Evolutionary conservation across 2,329 filamentous ascomycete species (phyloP).

Genomic region (Fusarium abutilonis): DNA sequence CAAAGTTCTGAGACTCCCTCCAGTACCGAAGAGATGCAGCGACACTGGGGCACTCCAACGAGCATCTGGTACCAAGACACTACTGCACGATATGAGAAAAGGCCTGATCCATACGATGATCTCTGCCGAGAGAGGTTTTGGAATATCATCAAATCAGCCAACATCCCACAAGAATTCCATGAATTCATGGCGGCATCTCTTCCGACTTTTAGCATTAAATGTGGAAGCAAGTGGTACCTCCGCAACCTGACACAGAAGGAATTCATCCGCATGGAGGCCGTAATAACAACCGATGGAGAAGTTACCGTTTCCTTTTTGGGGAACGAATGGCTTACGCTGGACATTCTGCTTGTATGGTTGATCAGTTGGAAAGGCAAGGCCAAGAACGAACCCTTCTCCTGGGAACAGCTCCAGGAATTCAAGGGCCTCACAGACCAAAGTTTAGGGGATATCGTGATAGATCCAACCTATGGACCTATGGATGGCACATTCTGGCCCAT

Average conservation of each 20-base stretch:
- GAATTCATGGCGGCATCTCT: background rate
- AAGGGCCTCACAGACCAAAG: background rate
- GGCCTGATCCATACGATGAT: background rate
- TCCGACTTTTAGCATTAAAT: background rate
- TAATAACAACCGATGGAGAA: background rate
- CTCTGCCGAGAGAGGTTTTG: background rate
- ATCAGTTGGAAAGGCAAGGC: slow-evolving; percentile 15
- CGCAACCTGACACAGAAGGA: slow-evolving; percentile 14
- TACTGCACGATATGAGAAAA: background rate
- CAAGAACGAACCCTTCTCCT: background rate
- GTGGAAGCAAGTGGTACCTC: slow-evolving; percentile 15
- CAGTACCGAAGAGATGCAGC: background rate
- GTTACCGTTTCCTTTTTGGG: background rate
- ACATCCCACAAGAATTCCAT: background rate
- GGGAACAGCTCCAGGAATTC: slow-evolving; percentile 6
- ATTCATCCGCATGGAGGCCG: slow-evolving; percentile 22
- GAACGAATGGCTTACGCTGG: slow-evolving; percentile 17
- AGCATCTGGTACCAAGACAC: background rate
- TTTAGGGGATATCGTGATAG: background rate
- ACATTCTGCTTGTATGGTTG: slow-evolving; percentile 18
- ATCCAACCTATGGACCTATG: background rate
- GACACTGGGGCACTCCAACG: background rate
- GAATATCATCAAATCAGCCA: background rate
- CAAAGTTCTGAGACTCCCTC: background rate
- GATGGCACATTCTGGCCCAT: slow-evolving; percentile 7